A percentile compares a stretch with the other conserved stretches of the same genome.
Evolutionary conservation across 2,329 filamentous ascomycete genomes (phyloP).

Genomic region (Colletotrichum sp.): DNA sequence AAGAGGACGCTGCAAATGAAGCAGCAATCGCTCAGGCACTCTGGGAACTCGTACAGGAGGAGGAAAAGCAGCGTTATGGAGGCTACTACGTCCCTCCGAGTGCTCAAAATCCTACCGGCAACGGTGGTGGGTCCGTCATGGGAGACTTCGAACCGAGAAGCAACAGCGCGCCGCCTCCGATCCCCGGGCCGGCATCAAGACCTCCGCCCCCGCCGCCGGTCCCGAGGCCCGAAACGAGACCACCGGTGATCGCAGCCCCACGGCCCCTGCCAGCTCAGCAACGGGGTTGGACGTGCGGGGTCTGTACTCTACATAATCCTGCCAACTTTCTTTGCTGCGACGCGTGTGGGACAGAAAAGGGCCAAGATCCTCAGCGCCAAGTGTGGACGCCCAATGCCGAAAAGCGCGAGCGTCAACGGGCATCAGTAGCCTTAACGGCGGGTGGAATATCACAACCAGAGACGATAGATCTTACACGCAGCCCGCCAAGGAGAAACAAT

Average conservation of each 20-base stretch:
- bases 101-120: conserved; percentile 54
- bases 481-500: conserved; percentile 27
- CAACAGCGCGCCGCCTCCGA: conserved; percentile 9
- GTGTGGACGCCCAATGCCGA: conserved; percentile 24
- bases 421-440: conserved; percentile 17
- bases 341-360: conserved; percentile 48
- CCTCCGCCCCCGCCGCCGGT: conserved; percentile 23
- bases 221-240: conserved; percentile 11
- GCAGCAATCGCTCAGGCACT: conserved; percentile 83
- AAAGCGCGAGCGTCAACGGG: conserved; percentile 22
- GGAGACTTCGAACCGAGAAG: conserved; percentile 15
- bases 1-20: conserved; percentile 89
- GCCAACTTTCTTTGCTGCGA: conserved; percentile 56
- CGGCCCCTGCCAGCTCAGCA: neutral
- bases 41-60: conserved; percentile 86
- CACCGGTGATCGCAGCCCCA: neutral
- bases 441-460: neutral
- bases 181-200: conserved; percentile 2
- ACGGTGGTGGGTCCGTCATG: conserved; percentile 37
- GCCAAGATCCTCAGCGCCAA: conserved; percentile 20
- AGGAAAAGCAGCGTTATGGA: conserved; percentile 64
- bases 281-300: conserved; percentile 54
- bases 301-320: conserved; percentile 64
- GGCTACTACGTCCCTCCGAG: conserved; percentile 54
- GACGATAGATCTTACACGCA: conserved; percentile 38